phyloP scores from a whole-genome alignment of 257 asterid genomes.

The Sherardia arvensis region DNA sequence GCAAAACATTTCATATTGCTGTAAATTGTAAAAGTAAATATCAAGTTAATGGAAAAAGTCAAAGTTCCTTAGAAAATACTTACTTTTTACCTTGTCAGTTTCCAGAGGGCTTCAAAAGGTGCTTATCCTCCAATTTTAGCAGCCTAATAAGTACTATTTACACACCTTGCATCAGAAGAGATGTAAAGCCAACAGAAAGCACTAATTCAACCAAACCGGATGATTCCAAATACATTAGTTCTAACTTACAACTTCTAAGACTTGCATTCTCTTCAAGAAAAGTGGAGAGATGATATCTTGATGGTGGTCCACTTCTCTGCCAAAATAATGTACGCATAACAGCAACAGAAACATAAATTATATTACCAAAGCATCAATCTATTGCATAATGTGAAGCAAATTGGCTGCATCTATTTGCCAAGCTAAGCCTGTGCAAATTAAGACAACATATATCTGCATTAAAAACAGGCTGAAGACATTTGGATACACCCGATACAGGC shows the following conservation, averaged over 20 bases:
- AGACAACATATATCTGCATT: slow-evolving; percentile 1
- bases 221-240: neutral
- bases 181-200: neutral
- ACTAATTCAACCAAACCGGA: neutral
- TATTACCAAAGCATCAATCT: neutral
- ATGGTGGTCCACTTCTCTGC: slow-evolving; percentile 2
- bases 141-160: neutral
- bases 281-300: neutral
- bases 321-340: neutral
- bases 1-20: neutral
- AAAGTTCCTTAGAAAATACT: neutral
- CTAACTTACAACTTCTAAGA: no score
- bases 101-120: neutral
- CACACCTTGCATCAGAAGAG: neutral
- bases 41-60: neutral
- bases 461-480: slow-evolving; percentile 20
- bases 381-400: neutral
- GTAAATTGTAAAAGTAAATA: neutral
- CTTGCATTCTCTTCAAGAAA: slow-evolving; percentile 4
- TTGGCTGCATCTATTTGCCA: slow-evolving; percentile 12
- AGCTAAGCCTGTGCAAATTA: slow-evolving; percentile 17
- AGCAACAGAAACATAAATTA: neutral
- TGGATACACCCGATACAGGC: slow-evolving; percentile 28
- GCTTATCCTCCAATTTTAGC: neutral
- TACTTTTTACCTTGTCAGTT: neutral